Conservation (phyloP, 257 asterid species). For the Plantago ovata region DNA sequence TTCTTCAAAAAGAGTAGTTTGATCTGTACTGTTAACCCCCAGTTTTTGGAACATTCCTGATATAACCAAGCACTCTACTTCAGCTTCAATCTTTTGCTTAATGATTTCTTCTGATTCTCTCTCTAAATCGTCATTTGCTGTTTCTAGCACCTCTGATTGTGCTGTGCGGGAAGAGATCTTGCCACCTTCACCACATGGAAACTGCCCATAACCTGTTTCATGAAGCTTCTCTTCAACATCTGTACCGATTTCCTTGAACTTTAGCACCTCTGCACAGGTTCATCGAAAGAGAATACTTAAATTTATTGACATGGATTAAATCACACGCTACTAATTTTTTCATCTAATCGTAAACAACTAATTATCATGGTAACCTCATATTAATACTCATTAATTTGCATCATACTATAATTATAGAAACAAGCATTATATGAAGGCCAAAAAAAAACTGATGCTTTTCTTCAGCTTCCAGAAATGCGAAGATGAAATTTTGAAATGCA, state of each 20-base stretch:
- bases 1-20: slow-evolving; percentile 32
- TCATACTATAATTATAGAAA: no score
- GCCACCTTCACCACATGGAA: slow-evolving; percentile 18
- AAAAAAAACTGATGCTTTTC: no score
- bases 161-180: slow-evolving; percentile 13
- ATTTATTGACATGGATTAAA: neutral
- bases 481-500: neutral
- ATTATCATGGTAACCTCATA: no score
- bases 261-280: slow-evolving; percentile 54
- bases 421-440: no score
- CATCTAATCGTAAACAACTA: no score
- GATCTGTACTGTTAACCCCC: slow-evolving; percentile 36
- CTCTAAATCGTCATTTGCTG: slow-evolving; percentile 24
- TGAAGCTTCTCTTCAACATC: slow-evolving; percentile 20
- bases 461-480: neutral
- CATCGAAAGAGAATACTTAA: neutral
- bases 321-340: no score
- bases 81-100: slow-evolving; percentile 69
- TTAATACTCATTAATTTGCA: no score
- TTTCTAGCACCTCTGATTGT: slow-evolving; percentile 35
- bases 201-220: slow-evolving; percentile 2
- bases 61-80: slow-evolving; percentile 53
- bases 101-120: slow-evolving; percentile 47
- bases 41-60: slow-evolving; percentile 39
- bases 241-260: slow-evolving; percentile 49